A percentile compares a stretch with the other conserved stretches of the same genome.
Evolutionary conservation across 352 stramenopile genomes (phyloP).

Genomic region (Phytophthora palmivora): DNA sequence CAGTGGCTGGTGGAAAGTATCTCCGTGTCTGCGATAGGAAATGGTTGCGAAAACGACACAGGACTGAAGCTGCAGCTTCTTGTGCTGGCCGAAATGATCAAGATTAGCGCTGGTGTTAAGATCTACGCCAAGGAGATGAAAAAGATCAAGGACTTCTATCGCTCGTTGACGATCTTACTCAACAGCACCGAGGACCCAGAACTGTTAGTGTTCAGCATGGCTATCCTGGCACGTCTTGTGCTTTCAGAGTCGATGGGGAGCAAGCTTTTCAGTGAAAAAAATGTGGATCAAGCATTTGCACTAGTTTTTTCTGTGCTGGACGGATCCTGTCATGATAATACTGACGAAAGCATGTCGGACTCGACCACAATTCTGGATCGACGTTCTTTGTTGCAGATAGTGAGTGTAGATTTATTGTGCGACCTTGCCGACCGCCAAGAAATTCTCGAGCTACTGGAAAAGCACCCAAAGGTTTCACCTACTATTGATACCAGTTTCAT

Average conservation of each 20-base stretch:
- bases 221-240: constrained; percentile 77
- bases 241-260: constrained; percentile 74
- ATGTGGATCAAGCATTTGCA: constrained; percentile 76
- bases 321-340: constrained; percentile 50
- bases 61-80: constrained; percentile 75
- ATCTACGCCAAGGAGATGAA: constrained; percentile 85
- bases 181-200: constrained; percentile 81
- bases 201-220: constrained; percentile 81
- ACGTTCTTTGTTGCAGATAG: constrained; percentile 54
- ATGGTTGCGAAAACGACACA: constrained; percentile 52
- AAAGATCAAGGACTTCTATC: constrained; percentile 83
- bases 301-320: constrained; percentile 79
- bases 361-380: constrained; percentile 46
- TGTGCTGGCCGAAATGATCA: constrained; percentile 70
- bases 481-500: constrained; percentile 64
- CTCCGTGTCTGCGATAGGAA: constrained; percentile 46
- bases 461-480: constrained; percentile 52
- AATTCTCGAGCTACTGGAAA: constrained; percentile 60
- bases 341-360: constrained; percentile 30
- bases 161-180: constrained; percentile 80
- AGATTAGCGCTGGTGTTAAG: constrained; percentile 71
- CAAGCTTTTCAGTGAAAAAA: constrained; percentile 86
- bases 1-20: constrained; percentile 68
- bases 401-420: constrained; percentile 73
- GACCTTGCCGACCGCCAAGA: constrained; percentile 66